Evolutionary conservation across 371 early-diverging fungal species (phyloP).

Genomic region (Haplosporangium sp.): DNA sequence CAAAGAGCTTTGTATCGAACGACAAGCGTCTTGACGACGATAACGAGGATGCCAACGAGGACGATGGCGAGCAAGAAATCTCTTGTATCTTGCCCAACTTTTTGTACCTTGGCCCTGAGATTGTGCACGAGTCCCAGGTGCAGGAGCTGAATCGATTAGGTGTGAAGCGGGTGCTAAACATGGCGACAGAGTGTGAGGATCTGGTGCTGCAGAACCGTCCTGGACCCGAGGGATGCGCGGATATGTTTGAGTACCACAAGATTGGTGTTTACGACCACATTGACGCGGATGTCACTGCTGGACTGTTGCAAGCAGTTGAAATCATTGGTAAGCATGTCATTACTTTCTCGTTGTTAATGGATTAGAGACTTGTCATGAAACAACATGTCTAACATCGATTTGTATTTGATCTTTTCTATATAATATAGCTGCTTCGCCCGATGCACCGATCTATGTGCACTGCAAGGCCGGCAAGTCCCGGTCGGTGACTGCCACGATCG

Average conservation of each 20-base stretch:
- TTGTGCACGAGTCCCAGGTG: slow-evolving; percentile 63
- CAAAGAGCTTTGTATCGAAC: background rate
- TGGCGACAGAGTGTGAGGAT: slow-evolving; percentile 76
- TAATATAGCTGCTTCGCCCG: slow-evolving; percentile 54
- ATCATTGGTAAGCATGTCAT: slow-evolving; percentile 64
- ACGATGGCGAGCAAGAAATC: slow-evolving; percentile 64
- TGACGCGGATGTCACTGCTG: slow-evolving; percentile 70
- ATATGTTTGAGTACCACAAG: slow-evolving; percentile 62
- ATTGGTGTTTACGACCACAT: slow-evolving; percentile 69
- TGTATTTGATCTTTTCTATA: background rate
- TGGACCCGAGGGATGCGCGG: background rate
- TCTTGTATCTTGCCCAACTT: slow-evolving; percentile 71
- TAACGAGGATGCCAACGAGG: slow-evolving; percentile 14
- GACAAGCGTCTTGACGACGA: slow-evolving; percentile 34
- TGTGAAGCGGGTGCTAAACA: slow-evolving; percentile 68
- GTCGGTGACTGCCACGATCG: slow-evolving; percentile 84
- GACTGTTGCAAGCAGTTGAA: slow-evolving; percentile 68
- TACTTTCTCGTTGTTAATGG: background rate
- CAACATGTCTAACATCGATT: background rate
- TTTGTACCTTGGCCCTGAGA: slow-evolving; percentile 71
- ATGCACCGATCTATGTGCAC: slow-evolving; percentile 78
- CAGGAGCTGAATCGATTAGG: slow-evolving; percentile 58
- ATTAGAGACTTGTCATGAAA: background rate
- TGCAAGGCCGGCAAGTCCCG: slow-evolving; percentile 90
- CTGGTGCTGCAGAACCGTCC: slow-evolving; percentile 54